Percentiles rank a stretch among this genome's conserved stretches.
Conservation (phyloP, 2,329 filamentous ascomycete genomes). For the Fusarium drepaniforme region DNA sequence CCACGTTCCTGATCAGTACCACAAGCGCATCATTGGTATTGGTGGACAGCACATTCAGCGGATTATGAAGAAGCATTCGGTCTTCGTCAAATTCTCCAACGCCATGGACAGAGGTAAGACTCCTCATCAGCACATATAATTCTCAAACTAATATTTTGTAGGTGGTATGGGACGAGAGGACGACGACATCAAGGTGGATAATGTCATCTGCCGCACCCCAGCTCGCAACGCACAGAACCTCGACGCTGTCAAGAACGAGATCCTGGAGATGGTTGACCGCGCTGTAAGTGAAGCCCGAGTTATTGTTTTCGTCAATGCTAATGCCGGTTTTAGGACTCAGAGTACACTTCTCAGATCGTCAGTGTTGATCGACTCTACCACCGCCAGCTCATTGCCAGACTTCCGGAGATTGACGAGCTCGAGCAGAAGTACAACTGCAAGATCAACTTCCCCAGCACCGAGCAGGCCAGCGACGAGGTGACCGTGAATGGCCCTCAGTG, state of each 20-base stretch:
- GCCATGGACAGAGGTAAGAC: slow-evolving; percentile 89
- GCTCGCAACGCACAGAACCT: slow-evolving; percentile 97
- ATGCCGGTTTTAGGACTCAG: slow-evolving; percentile 76
- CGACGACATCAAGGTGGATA: slow-evolving; percentile 98
- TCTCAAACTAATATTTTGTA: slow-evolving; percentile 44
- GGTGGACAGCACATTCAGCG: slow-evolving; percentile 98
- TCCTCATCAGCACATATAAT: slow-evolving; percentile 4
- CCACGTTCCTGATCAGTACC: slow-evolving; percentile 98
- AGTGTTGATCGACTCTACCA: slow-evolving; percentile 96
- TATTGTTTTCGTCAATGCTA: background rate
- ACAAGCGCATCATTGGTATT: slow-evolving; percentile 99
- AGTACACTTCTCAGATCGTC: slow-evolving; percentile 95
- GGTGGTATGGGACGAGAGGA: slow-evolving; percentile 88
- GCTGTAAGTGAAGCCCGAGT: slow-evolving; percentile 67
- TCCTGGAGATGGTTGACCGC: slow-evolving; percentile 99
- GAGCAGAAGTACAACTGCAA: slow-evolving; percentile 99
- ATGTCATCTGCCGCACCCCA: slow-evolving; percentile 97
- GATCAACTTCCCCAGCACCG: slow-evolving; percentile 97
- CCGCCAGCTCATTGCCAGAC: slow-evolving; percentile 89
- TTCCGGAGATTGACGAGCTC: slow-evolving; percentile 90
- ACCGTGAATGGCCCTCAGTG: slow-evolving; percentile 97
- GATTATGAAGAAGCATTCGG: slow-evolving; percentile 99
- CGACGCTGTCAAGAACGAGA: slow-evolving; percentile 98
- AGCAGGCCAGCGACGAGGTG: slow-evolving; percentile 96
- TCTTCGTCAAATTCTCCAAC: slow-evolving; percentile 99